These are phyloP conservation scores for Zygosaccharomyces sapae DNA, from an alignment of 1,139 yeast genomes.

Conservation along the genomic window DNA sequence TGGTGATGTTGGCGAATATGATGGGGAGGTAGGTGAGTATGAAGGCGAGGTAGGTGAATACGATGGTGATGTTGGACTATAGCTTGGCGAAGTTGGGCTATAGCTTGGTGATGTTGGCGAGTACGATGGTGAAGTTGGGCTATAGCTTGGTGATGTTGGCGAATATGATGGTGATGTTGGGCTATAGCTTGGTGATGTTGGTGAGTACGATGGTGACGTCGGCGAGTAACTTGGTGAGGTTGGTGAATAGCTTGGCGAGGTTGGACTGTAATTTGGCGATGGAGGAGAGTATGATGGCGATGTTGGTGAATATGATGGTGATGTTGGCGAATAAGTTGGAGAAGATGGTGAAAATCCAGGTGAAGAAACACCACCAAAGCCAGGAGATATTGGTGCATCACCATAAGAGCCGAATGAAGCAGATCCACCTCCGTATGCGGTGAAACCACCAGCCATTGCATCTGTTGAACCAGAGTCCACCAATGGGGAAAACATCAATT, in stretches of 20 bases:
- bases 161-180: conserved; percentile 64
- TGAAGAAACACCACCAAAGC: conserved; percentile 64
- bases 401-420: conserved; percentile 53
- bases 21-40: conserved; percentile 61
- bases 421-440: conserved; percentile 76
- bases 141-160: conserved; percentile 59
- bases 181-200: conserved; percentile 59
- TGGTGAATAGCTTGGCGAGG: conserved; percentile 65
- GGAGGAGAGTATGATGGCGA: conserved; percentile 75
- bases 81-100: conserved; percentile 56
- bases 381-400: conserved; percentile 74
- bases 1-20: conserved; percentile 61
- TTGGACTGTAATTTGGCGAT: conserved; percentile 67
- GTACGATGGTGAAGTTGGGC: conserved; percentile 59
- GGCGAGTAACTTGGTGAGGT: conserved; percentile 76
- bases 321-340: conserved; percentile 69
- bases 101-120: conserved; percentile 59
- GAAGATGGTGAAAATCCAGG: conserved; percentile 71
- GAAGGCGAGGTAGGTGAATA: conserved; percentile 38
- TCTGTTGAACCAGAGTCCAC: conserved; percentile 82
- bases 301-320: conserved; percentile 70
- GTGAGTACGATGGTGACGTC: conserved; percentile 61
- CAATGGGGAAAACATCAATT: conserved; percentile 90
- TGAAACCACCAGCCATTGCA: conserved; percentile 74
- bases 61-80: conserved; percentile 57